phyloP scores from a whole-genome alignment of 805 yeast genomes.

The Yamadazyma kitorensis region DNA sequence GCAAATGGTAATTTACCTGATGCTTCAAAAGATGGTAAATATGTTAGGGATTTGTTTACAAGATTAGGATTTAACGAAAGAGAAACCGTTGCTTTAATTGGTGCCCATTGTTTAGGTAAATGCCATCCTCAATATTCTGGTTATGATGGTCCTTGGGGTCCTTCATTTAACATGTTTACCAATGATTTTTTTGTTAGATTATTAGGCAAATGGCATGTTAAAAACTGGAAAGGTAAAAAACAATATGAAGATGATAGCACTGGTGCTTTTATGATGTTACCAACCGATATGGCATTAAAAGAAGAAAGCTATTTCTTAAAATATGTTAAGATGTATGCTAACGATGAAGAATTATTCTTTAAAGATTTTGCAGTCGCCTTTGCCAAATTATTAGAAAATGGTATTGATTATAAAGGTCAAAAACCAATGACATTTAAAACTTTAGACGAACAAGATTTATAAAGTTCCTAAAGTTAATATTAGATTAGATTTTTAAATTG shows the following conservation, averaged over 20 bases:
- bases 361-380: conserved; percentile 47
- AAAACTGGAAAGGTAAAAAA: conserved; percentile 39
- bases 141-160: conserved; percentile 46
- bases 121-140: conserved; percentile 39
- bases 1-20: conserved; percentile 73
- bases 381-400: conserved; percentile 44
- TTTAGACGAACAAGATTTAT: conserved; percentile 60
- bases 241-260: conserved; percentile 41
- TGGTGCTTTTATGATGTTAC: conserved; percentile 51
- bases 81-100: conserved; percentile 41
- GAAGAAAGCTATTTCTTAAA: conserved; percentile 44
- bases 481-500: too few relatives aligned
- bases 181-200: conserved; percentile 38
- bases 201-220: conserved; percentile 53
- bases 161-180: conserved; percentile 38
- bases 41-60: conserved; percentile 60
- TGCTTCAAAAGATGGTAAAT: conserved; percentile 62
- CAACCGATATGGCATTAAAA: conserved; percentile 54
- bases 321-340: conserved; percentile 48
- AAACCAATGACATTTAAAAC: conserved; percentile 56
- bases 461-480: too few relatives aligned
- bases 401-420: conserved; percentile 43
- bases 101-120: conserved; percentile 42
- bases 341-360: conserved; percentile 48
- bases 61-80: conserved; percentile 48